phyloP scores from a whole-genome alignment of 495 filamentous ascomycete species.

The Podospora sp. region DNA sequence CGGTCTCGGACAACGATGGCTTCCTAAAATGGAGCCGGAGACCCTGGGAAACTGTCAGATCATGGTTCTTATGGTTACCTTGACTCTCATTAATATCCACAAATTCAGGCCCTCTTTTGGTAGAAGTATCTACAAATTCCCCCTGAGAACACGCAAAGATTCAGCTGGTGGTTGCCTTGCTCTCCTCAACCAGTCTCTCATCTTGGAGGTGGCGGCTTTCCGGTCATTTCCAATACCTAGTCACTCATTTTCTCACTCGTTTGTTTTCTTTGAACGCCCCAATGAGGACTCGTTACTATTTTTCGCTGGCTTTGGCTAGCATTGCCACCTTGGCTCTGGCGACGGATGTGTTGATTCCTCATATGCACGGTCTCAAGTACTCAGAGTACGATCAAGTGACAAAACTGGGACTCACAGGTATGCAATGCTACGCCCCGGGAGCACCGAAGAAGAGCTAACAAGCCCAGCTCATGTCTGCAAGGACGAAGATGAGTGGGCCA shows the following conservation, averaged over 20 bases:
- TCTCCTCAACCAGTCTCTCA: conserved; percentile 19
- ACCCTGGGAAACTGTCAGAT: conserved; percentile 17
- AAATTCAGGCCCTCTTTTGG: neutral
- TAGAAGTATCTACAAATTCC: conserved; percentile 24
- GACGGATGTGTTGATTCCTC: conserved; percentile 26
- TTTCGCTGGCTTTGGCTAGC: conserved; percentile 30
- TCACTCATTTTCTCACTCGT: conserved; percentile 15
- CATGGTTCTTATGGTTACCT: conserved; percentile 22
- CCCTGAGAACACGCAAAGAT: neutral
- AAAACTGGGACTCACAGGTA: conserved; percentile 29
- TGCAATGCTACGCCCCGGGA: neutral
- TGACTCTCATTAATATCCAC: conserved; percentile 30
- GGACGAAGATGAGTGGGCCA: conserved; percentile 34
- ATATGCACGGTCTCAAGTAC: conserved; percentile 27
- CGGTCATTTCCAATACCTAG: neutral
- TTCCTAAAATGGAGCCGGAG: conserved; percentile 1
- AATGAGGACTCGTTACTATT: conserved; percentile 24
- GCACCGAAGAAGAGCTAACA: conserved; percentile 14
- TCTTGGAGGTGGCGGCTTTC: conserved; percentile 18
- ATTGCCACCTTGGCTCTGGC: conserved; percentile 17
- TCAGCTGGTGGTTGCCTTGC: neutral
- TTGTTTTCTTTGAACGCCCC: conserved; percentile 3
- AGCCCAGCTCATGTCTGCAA: conserved; percentile 33
- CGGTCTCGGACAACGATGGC: conserved; percentile 15
- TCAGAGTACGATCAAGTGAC: conserved; percentile 24